Conservation (phyloP, 768 basidiomycete species). For the Mrakia frigida region DNA sequence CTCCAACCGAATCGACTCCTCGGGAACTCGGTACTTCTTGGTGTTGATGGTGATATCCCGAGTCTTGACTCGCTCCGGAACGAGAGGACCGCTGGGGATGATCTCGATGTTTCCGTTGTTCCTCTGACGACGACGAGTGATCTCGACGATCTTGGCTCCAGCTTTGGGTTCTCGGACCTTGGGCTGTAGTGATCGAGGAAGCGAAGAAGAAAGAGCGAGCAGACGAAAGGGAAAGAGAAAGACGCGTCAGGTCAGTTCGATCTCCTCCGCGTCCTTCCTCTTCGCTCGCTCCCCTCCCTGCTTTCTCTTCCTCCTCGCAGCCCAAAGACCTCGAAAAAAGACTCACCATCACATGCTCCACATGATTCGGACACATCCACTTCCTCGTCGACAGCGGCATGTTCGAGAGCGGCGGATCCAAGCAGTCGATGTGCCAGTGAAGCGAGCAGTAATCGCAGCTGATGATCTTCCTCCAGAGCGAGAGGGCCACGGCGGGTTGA, state of each 20-base stretch:
- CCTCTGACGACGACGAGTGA: background rate
- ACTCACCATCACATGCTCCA: constrained; percentile 76
- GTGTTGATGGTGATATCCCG: constrained; percentile 22
- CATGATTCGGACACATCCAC: constrained; percentile 99
- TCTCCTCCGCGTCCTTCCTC: background rate
- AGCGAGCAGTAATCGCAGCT: constrained; percentile 92
- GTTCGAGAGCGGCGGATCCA: constrained; percentile 78
- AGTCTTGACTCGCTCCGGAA: constrained; percentile 11
- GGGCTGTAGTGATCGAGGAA: background rate
- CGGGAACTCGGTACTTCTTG: constrained; percentile 30
- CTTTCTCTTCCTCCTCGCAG: background rate
- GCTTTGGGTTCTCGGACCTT: constrained; percentile 23
- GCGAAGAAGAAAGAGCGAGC: background rate
- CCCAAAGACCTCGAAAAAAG: background rate
- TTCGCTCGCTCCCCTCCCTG: background rate
- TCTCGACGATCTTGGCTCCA: constrained; percentile 12
- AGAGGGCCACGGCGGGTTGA: constrained; percentile 32
- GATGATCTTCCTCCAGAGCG: constrained; percentile 55
- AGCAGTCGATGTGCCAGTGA: constrained; percentile 95
- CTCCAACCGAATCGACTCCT: constrained; percentile 15
- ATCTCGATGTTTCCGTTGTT: constrained; percentile 32
- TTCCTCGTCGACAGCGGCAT: constrained; percentile 85
- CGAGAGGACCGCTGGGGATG: constrained; percentile 10
- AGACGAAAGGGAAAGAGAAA: background rate
- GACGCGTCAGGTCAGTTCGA: background rate